Conservation (phyloP, 495 filamentous ascomycete species). For the Penicillium ochrochloron region DNA sequence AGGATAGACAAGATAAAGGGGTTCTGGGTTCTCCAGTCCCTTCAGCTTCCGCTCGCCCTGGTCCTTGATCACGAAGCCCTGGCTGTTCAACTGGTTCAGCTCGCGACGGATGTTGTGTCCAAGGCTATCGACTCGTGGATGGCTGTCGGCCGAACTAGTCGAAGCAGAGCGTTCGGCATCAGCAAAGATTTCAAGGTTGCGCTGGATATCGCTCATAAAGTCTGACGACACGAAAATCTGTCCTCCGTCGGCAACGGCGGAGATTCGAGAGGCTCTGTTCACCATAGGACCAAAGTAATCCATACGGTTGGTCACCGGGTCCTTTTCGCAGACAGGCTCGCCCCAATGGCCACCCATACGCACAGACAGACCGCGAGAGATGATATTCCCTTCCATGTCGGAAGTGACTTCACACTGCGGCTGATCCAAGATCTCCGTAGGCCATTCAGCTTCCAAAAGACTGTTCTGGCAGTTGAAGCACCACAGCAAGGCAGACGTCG, state of each 20-base stretch:
- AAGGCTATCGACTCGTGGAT: conserved; percentile 56
- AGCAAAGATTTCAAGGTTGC: conserved; percentile 82
- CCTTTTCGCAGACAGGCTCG: conserved; percentile 88
- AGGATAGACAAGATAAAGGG: conserved; percentile 91
- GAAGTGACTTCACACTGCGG: conserved; percentile 78
- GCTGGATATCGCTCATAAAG: conserved; percentile 93
- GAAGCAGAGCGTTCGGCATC: conserved; percentile 74
- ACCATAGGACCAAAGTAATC: conserved; percentile 99
- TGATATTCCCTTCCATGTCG: conserved; percentile 85
- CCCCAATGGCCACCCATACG: conserved; percentile 98
- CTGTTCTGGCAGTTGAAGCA: conserved; percentile 90
- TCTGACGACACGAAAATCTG: conserved; percentile 96
- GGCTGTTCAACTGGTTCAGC: conserved; percentile 81
- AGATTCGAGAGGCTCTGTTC: conserved; percentile 92
- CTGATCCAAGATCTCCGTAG: conserved; percentile 86
- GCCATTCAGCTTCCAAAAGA: conserved; percentile 89
- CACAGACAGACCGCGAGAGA: conserved; percentile 91
- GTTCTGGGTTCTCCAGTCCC: conserved; percentile 95
- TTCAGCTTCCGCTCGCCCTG: conserved; percentile 93
- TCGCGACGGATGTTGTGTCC: conserved; percentile 79
- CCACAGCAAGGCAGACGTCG: conserved; percentile 92
- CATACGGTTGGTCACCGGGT: conserved; percentile 97
- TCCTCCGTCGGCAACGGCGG: conserved; percentile 91
- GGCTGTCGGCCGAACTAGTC: conserved; percentile 74
- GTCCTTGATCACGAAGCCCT: conserved; percentile 96